Base-by-base conservation (phyloP, 2,329 filamentous ascomycete species). In the Aspergillus pseudoterreus region DNA sequence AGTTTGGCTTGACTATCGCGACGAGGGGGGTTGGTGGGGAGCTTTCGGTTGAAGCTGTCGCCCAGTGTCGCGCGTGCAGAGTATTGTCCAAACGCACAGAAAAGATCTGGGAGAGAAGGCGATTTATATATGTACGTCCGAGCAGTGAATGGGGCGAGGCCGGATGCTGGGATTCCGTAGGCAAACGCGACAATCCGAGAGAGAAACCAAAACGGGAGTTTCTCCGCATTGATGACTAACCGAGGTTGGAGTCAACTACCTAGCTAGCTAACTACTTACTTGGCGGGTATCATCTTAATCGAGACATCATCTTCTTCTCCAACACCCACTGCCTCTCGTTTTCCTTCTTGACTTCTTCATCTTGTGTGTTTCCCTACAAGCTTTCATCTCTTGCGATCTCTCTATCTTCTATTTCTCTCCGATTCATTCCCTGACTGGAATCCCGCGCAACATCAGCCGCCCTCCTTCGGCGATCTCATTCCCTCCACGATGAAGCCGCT, bases 401-500 rank as follows among this genome's bases (percentile, higher is more conserved):
- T 44, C 36, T 49, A 19, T 32, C 22, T 49, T 44, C 32, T 49
- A 19, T 32, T 30, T 49, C 17, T n/a, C 35, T n/a, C 17, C 35
- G 22, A 15, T 27, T 32, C 41, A 33, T 36, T n/a, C 22, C 19
- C 45, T 45, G 27, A 22, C 36, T 33, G 3, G 49, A 30, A 10
- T 10, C 8, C 27, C 27, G 27, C 27, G 27, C 1, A 8, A 30
- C 8, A 30, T 30, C 35, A 38, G 3, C 44, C 45, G 38, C 45
- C 30, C 30, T 45, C 12, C 33, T 39, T 42, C 44, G 22, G 43
- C 32, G 32, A 41, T 44, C 44, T 44, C 14, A 6, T 14, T 21
- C 32, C 39, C 27, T 51, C 43, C 38, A 56, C 49, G 53, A 75
- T 75, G 72, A 71, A 69, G 64, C 60, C 63, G 45, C 59, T 63